Evolutionary conservation across 2,329 filamentous ascomycete species (phyloP).

Genomic region (Ophiocordyceps australis): DNA sequence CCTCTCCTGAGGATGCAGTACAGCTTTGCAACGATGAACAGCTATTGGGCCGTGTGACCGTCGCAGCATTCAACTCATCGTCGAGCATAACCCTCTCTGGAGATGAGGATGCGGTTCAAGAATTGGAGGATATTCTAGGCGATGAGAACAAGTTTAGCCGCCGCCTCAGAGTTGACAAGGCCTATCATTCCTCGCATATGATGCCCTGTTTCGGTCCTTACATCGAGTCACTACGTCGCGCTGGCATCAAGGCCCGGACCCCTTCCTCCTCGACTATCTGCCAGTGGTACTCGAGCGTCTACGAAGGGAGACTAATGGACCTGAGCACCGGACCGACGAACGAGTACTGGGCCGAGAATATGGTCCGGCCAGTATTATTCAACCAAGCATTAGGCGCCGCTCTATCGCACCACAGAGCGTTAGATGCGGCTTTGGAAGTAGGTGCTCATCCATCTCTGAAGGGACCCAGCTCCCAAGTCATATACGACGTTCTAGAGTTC

Average conservation of each 20-base stretch:
- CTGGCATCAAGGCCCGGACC: neutral
- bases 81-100: slow-evolving; percentile 11
- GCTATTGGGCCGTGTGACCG: slow-evolving; percentile 6
- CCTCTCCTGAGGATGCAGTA: slow-evolving; percentile 6
- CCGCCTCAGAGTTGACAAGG: slow-evolving; percentile 15
- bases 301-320: slow-evolving; percentile 2
- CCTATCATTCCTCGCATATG: slow-evolving; percentile 23
- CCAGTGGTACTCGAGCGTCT: slow-evolving; percentile 3
- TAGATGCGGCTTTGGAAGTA: slow-evolving; percentile 10
- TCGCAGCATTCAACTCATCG: slow-evolving; percentile 9
- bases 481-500: neutral
- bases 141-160: slow-evolving; percentile 10
- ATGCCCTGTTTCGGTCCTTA: slow-evolving; percentile 5
- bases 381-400: slow-evolving; percentile 2
- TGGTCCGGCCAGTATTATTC: slow-evolving; percentile 8
- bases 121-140: slow-evolving; percentile 6
- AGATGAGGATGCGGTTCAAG: slow-evolving; percentile 9
- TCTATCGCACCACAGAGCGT: slow-evolving; percentile 1
- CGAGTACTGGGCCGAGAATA: slow-evolving; percentile 4
- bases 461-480: slow-evolving; percentile 11
- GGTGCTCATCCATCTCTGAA: slow-evolving; percentile 20
- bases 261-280: neutral
- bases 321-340: neutral
- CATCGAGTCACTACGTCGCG: slow-evolving; percentile 1
- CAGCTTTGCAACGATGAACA: slow-evolving; percentile 1